These are phyloP conservation scores for Clitocybe nebularis DNA, from an alignment of 1,284 basidiomycete species.

Conservation along the genomic window DNA sequence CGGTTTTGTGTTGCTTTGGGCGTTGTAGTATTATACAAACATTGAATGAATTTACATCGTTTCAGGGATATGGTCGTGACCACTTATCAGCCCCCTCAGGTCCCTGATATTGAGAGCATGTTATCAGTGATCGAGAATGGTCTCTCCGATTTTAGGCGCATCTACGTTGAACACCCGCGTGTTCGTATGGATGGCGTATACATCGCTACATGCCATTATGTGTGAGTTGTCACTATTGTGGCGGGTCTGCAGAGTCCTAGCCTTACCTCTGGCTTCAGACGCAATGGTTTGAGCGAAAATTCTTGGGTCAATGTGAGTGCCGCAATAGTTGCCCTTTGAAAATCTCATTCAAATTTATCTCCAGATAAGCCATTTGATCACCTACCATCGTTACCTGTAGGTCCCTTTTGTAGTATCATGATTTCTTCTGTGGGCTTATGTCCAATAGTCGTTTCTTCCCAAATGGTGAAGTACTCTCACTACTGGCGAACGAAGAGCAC, in stretches of 20 bases:
- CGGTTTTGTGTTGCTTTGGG: constrained; percentile 2
- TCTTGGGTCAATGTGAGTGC: constrained; percentile 71
- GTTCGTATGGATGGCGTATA: constrained; percentile 85
- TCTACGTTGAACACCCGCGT: constrained; percentile 80
- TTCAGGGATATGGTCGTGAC: constrained; percentile 48
- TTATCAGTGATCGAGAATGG: constrained; percentile 48
- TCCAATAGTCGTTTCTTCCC: constrained; percentile 77
- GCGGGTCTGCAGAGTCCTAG: constrained; percentile 1
- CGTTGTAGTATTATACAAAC: constrained; percentile 3
- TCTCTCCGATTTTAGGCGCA: constrained; percentile 63
- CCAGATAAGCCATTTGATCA: constrained; percentile 69
- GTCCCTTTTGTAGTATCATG: constrained; percentile 20
- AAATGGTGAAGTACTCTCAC: constrained; percentile 81
- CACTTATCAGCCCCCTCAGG: constrained; percentile 73
- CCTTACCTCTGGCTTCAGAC: constrained; percentile 38
- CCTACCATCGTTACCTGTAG: constrained; percentile 82
- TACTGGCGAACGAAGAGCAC: constrained; percentile 81
- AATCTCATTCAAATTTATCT: constrained; percentile 7
- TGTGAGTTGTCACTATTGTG: constrained; percentile 40
- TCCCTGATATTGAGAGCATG: constrained; percentile 45
- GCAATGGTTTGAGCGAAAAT: constrained; percentile 75
- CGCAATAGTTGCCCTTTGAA: constrained; percentile 3
- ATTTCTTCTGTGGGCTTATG: background rate
- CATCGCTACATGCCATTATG: constrained; percentile 85
- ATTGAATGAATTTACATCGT: constrained; percentile 10